These are phyloP conservation scores for Gracilaria vermiculophylla DNA, from an alignment of 23 red algal species.

Conservation along the genomic window DNA sequence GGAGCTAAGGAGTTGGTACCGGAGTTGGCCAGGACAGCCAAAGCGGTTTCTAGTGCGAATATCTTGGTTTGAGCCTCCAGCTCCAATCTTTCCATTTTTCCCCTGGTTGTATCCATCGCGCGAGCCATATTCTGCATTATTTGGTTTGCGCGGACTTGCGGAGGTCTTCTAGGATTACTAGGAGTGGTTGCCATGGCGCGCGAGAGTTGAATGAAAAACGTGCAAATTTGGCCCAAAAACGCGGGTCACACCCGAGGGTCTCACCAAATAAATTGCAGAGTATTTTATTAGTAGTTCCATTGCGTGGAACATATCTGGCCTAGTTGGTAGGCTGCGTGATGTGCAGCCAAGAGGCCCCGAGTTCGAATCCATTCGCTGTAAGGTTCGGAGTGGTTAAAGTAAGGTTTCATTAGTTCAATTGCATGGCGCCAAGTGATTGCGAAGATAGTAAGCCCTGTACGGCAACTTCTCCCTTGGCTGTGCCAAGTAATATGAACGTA, in stretches of 20 bases:
- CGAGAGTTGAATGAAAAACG: not conserved
- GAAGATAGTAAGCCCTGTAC: too few species aligned
- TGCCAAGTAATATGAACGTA: too few species aligned
- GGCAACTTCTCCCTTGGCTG: too few species aligned
- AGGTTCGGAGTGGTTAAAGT: too few species aligned
- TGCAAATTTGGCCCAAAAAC: not conserved
- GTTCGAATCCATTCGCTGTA: conserved; percentile 7
- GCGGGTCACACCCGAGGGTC: too few species aligned
- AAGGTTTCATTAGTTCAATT: too few species aligned
- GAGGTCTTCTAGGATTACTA: not conserved
- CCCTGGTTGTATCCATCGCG: not conserved
- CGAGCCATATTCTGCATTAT: not conserved
- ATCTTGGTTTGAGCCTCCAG: not conserved
- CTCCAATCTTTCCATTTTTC: not conserved
- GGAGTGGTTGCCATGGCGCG: not conserved
- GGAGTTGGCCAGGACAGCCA: not conserved
- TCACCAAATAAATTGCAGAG: not conserved
- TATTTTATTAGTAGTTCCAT: not conserved
- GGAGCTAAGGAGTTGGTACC: not conserved
- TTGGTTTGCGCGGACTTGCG: not conserved
- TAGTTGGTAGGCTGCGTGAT: not conserved
- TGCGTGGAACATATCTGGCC: not conserved
- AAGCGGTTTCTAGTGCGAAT: not conserved
- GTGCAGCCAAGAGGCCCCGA: not conserved
- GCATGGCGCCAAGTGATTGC: too few species aligned